Evolutionary conservation across 2,329 filamentous ascomycete species (phyloP), one percentile per base, ranked within the genome.

Genomic region (Phaeosphaeriaceae sp.): DNA sequence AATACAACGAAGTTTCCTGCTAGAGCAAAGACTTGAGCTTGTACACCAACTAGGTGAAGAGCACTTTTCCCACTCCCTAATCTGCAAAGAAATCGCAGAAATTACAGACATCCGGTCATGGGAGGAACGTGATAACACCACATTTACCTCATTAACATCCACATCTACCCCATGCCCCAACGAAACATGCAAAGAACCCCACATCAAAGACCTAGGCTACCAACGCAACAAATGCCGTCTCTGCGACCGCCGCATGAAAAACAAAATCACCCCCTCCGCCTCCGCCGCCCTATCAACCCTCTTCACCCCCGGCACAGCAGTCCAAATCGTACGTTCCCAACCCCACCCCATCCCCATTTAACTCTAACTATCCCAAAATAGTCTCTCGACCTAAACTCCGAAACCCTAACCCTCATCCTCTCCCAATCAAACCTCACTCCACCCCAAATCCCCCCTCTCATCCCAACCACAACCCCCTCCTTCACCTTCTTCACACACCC

Each of bases 241-340:
- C 17, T 68, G 67, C 43, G 65, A 69, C 37, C 62, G 64, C 11
- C 63, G 67, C 3, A 69, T 70, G 67, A 66, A 67, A 52, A 66
- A 68, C 40, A 55, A 49, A 5, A 65, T 69, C 28, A 46, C 50
- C 9, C 36, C 57, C 1, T 54, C 54, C 7, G 66, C 61, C 8
- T 29, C 54, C 1, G 42, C 48, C 3, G 64, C 61, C 5, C 48
- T 70, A 0, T 36, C n/a, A 13, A 42, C 47, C 6, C 42, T 70
- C 1, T 13, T 46, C 1, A 29, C 42, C 6, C 26, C 28, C 1
- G 60, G 61, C 1, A 34, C 42, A 13, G 51, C 53, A 6, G 60
- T 68, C 2, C 65, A 68, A 33, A 42, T 68, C 7, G 66, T 63
- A 61, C 12, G 56, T 13, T 5, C 4, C 18, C 17, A 34, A 34